phyloP scores from a whole-genome alignment of 2,329 filamentous ascomycete species.

The Monosporascus sp. region DNA sequence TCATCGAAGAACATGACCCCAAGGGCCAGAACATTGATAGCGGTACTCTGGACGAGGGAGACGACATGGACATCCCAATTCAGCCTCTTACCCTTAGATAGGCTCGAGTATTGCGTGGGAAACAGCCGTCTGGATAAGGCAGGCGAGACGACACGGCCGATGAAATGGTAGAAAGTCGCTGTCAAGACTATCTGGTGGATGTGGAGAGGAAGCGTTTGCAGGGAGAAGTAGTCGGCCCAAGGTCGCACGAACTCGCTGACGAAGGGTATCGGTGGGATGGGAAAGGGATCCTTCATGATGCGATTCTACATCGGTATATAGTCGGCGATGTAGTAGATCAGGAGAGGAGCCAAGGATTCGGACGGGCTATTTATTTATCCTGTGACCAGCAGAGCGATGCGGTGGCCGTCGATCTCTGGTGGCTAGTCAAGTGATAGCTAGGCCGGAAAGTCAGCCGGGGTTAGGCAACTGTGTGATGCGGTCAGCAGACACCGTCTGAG shows the following conservation, averaged over 20 bases:
- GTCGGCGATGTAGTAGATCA: not conserved
- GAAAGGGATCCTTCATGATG: slow-evolving; percentile 68
- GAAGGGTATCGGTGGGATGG: slow-evolving; percentile 54
- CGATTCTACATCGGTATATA: not conserved
- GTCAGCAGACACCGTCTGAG: no score
- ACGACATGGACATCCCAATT: slow-evolving; percentile 88
- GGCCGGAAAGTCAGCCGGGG: not conserved
- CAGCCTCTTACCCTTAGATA: slow-evolving; percentile 59
- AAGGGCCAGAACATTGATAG: slow-evolving; percentile 68
- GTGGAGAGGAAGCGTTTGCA: slow-evolving; percentile 67
- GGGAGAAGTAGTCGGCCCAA: slow-evolving; percentile 53
- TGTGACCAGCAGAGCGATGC: no score
- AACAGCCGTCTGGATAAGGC: slow-evolving; percentile 57
- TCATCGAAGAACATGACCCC: slow-evolving; percentile 66
- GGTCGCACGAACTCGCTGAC: slow-evolving; percentile 54
- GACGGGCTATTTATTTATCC: no score
- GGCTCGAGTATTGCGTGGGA: slow-evolving; percentile 54
- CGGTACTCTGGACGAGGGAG: slow-evolving; percentile 68
- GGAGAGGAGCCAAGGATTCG: no score
- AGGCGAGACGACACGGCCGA: slow-evolving; percentile 64
- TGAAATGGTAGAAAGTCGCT: slow-evolving; percentile 61
- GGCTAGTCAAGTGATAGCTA: not conserved
- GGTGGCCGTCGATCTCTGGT: no score
- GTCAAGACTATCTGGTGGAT: slow-evolving; percentile 69
- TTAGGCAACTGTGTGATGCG: not conserved